phyloP scores from a whole-genome alignment of 2,329 filamentous ascomycete genomes.

The Stachybotrys chlorohalonatus region DNA sequence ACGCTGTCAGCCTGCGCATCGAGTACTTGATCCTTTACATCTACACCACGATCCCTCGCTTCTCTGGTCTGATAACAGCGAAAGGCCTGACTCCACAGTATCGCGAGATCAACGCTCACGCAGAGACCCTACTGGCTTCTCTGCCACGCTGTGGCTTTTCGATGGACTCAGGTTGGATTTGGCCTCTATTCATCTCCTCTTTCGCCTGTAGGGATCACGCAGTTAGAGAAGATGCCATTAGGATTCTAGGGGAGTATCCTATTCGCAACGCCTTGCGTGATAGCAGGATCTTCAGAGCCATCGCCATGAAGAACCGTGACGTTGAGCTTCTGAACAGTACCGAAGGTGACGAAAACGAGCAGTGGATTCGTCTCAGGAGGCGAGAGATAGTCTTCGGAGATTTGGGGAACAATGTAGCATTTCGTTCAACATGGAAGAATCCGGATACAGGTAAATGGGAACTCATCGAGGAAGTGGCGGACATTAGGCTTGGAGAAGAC shows the following conservation, averaged over 20 bases:
- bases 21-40: conserved; percentile 33
- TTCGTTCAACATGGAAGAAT: conserved; percentile 24
- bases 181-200: conserved; percentile 31
- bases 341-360: conserved; percentile 23
- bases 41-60: conserved; percentile 27
- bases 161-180: conserved; percentile 36
- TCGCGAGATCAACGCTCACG: conserved; percentile 28
- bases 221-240: conserved; percentile 29
- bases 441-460: conserved; percentile 21
- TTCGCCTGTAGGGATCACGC: conserved; percentile 29
- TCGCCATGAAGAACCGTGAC: conserved; percentile 26
- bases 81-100: conserved; percentile 31
- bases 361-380: conserved; percentile 28
- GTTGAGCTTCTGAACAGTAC: conserved; percentile 21
- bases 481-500: conserved; percentile 17
- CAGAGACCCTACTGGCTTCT: conserved; percentile 24
- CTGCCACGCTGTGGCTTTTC: conserved; percentile 30
- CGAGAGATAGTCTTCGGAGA: conserved; percentile 30
- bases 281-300: conserved; percentile 28
- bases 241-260: conserved; percentile 29
- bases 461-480: conserved; percentile 27
- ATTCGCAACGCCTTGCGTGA: conserved; percentile 34
- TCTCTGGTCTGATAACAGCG: conserved; percentile 24
- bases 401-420: conserved; percentile 25
- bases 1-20: conserved; percentile 29